A percentile compares a stretch with the other conserved stretches of the same genome.
Evolutionary conservation across 768 basidiomycete genomes (phyloP).

Genomic region (Rhizopogon salebrosus): DNA sequence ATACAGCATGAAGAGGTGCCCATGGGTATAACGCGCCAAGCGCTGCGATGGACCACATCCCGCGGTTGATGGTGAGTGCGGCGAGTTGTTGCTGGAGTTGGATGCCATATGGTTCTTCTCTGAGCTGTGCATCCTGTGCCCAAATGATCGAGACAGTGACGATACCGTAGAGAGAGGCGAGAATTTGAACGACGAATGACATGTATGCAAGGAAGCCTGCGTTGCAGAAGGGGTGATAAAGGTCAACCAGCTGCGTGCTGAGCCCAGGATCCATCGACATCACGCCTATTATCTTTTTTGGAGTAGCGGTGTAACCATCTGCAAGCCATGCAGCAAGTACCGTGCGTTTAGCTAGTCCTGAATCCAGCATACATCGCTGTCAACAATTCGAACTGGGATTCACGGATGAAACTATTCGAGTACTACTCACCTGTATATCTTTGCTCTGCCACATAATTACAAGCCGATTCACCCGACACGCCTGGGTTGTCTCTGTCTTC

Average conservation of each 20-base stretch:
- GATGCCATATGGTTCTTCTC: neutral
- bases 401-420: neutral
- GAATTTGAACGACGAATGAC: neutral
- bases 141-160: conserved; percentile 1
- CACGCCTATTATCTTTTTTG: neutral
- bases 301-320: neutral
- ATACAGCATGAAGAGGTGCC: neutral
- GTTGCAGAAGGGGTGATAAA: neutral
- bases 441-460: conserved; percentile 3
- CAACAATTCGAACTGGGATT: neutral
- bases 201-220: neutral
- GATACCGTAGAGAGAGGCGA: neutral
- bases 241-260: neutral
- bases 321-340: conserved; percentile 1
- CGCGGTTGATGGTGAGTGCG: conserved; percentile 1
- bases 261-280: conserved; percentile 2
- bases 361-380: neutral
- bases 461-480: neutral
- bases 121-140: neutral
- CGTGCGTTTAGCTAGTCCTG: neutral
- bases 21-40: neutral
- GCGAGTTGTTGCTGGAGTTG: conserved; percentile 1
- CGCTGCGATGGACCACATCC: neutral
- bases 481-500: neutral
- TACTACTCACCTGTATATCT: neutral